A percentile compares a stretch with the other conserved stretches of the same genome.
Evolutionary conservation across 164 flowering plant genomes (phyloP).

Genomic region (Litsea cubeba): DNA sequence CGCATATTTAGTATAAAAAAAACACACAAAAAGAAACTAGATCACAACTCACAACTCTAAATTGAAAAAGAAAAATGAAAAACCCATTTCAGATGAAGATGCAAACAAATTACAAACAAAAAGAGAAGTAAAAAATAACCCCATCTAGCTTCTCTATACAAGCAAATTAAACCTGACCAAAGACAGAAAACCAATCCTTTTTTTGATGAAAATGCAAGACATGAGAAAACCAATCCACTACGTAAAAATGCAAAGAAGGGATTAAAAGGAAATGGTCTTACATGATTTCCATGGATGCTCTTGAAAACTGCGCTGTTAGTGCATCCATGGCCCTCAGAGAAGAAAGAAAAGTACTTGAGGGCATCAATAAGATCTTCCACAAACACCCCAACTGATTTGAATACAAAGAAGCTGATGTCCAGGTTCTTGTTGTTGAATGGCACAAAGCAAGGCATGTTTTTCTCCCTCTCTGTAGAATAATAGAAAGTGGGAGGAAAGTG

Average conservation of each 20-base stretch:
- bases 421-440: conserved; percentile 48
- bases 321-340: conserved; percentile 48
- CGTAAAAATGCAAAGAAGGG: neutral
- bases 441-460: conserved; percentile 47
- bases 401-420: conserved; percentile 38
- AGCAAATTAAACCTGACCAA: no score
- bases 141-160: no score
- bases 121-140: no score
- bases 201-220: no score
- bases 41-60: no score
- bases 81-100: no score
- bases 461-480: neutral
- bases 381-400: conserved; percentile 39
- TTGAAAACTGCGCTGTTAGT: conserved; percentile 43
- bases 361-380: conserved; percentile 15
- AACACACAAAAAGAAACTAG: no score
- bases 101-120: no score
- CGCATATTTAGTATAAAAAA: no score
- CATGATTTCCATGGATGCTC: conserved; percentile 74
- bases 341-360: conserved; percentile 38
- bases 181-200: no score
- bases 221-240: neutral
- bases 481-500: neutral
- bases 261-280: conserved; percentile 7
- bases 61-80: no score